Evolutionary conservation across 768 basidiomycete species (phyloP), one percentile per base, ranked within the genome.

Genomic region (Mycena haematopus): DNA sequence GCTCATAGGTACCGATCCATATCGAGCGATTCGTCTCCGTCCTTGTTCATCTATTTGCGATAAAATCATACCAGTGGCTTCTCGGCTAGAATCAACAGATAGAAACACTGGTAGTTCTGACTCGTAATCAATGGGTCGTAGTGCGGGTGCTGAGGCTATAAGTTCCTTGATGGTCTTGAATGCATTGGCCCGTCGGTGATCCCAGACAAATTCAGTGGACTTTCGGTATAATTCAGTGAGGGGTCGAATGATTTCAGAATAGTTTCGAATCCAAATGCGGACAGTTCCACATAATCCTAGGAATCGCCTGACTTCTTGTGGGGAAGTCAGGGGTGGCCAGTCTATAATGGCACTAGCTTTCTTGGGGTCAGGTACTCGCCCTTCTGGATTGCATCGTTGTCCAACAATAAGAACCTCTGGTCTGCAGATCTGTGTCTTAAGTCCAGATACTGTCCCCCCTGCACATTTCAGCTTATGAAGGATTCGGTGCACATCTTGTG

Each of bases 1-100:
- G 52, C 72, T 78, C 60, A 74, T 56, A 63, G 1, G 76, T 56
- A 79, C 56, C 0, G 78, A 81, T 0, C 78, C 75, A 62, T 72
- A 82, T 0, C 68, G 62, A 0, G 73, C 70, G 19, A 21, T 40
- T 4, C 62, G 24, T 44, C 69, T 27, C 52, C 25, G 8, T 61
- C 65, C 70, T 10, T 71, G 59, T 4, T 73, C 67, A 51, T 76
- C 74, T 0, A 68, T 15, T 56, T 80, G 78, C 1, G 67, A 70
- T 0, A 79, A 56, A 24, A 79, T 69, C 35, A 71, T 76, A 0
- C 77, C 75, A 0, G 75, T 67, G 0, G 70, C 74, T 11, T 74
- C 71, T 2, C 58, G 21, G 17, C 69, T 73, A 0, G 74, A 71
- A 59, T 80, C 75, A 0, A 79, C 78, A 2, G 75, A 66, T 0